Evolutionary conservation across 495 filamentous ascomycete species (phyloP).

Genomic region (Penicilliopsis zonata): DNA sequence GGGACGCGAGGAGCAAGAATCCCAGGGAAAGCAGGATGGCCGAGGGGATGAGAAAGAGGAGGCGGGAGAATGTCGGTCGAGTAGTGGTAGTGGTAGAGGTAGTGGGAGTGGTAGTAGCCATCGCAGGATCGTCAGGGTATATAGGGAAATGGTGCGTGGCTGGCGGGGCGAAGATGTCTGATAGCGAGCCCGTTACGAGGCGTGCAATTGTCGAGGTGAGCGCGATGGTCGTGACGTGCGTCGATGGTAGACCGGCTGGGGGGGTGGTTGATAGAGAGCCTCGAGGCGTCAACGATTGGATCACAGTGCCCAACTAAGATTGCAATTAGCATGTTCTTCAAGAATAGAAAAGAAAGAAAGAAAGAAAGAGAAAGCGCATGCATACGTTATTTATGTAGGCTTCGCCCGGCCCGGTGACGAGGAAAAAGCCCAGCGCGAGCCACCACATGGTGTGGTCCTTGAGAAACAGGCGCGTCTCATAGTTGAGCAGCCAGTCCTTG

Average conservation of each 20-base stretch:
- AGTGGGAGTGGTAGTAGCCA: conserved; percentile 14
- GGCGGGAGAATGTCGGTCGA: conserved; percentile 55
- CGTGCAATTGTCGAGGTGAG: conserved; percentile 84
- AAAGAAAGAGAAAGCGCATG: conserved; percentile 1
- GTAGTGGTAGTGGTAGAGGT: conserved; percentile 11
- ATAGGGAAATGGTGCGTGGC: conserved; percentile 26
- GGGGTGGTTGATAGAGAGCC: conserved; percentile 30
- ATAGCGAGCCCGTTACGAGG: conserved; percentile 71
- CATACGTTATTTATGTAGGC: conserved; percentile 86
- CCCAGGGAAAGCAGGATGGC: conserved; percentile 66
- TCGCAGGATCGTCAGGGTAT: conserved; percentile 19
- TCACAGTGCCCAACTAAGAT: conserved; percentile 69
- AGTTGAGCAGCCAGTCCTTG: conserved; percentile 79
- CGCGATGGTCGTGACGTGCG: conserved; percentile 84
- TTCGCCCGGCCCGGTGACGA: conserved; percentile 88
- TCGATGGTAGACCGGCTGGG: conserved; percentile 60
- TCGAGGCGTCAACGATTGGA: conserved; percentile 68
- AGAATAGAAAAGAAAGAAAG: too few species aligned
- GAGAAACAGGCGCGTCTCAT: conserved; percentile 73
- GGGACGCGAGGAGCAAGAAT: conserved; percentile 61
- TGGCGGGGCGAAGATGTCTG: conserved; percentile 74
- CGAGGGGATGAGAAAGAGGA: conserved; percentile 65
- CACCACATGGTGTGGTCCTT: conserved; percentile 90
- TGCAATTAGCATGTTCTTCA: too few species aligned
- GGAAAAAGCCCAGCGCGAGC: conserved; percentile 81